These are phyloP conservation scores for Penicillium sp. DNA, from an alignment of 2,329 filamentous ascomycete species.

Conservation along the genomic window DNA sequence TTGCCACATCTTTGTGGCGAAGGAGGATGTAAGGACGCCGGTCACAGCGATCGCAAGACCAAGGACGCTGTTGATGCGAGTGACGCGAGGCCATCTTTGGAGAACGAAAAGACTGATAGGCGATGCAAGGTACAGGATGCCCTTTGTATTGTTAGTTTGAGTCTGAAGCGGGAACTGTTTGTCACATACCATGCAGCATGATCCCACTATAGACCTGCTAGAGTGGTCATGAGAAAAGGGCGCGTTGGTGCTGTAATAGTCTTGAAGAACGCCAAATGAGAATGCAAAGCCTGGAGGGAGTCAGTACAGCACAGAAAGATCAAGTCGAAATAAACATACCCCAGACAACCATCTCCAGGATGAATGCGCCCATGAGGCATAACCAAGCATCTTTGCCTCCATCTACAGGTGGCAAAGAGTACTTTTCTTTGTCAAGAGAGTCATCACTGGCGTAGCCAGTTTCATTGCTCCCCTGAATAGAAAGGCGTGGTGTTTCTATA, in stretches of 20 bases:
- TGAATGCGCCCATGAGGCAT: neutral
- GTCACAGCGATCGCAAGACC: neutral
- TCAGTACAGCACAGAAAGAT: neutral
- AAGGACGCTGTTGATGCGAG: neutral
- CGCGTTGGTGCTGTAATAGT: neutral
- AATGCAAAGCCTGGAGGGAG: neutral
- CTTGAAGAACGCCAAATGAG: neutral
- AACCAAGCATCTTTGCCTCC: neutral
- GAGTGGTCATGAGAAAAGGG: neutral
- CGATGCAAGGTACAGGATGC: neutral
- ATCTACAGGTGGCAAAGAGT: neutral
- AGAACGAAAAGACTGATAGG: neutral
- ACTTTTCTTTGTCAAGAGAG: neutral
- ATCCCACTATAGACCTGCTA: neutral
- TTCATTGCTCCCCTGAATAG: neutral
- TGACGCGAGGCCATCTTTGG: neutral
- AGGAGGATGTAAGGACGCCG: neutral
- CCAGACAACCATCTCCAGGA: neutral
- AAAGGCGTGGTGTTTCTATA: neutral
- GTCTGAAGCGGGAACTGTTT: neutral
- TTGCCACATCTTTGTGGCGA: neutral
- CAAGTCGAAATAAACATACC: neutral
- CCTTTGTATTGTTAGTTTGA: neutral
- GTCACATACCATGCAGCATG: neutral
- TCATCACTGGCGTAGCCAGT: neutral